Conservation (phyloP, 768 basidiomycete species). For the Hygrophoropsis aurantiaca region DNA sequence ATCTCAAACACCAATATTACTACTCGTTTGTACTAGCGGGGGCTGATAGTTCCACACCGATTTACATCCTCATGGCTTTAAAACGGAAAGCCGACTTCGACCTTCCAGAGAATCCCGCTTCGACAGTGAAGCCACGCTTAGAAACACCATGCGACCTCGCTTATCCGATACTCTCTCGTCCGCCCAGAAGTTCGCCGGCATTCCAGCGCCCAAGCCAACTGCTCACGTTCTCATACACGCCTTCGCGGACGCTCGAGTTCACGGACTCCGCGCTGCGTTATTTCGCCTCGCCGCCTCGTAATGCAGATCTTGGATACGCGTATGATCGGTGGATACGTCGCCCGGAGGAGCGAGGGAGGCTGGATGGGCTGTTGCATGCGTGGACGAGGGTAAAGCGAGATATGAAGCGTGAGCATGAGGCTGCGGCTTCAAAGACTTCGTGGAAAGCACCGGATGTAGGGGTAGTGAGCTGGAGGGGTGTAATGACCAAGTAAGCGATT, state of each 20-base stretch:
- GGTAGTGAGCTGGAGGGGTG: conserved; percentile 75
- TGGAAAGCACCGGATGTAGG: conserved; percentile 42
- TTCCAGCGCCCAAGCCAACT: conserved; percentile 74
- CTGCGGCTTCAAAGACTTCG: conserved; percentile 26
- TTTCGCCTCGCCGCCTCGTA: conserved; percentile 63
- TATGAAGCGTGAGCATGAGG: conserved; percentile 27
- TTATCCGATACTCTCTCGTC: conserved; percentile 23
- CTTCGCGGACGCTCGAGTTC: conserved; percentile 57
- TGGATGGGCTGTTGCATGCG: conserved; percentile 68
- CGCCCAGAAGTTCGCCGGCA: conserved; percentile 29
- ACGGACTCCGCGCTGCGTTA: conserved; percentile 70
- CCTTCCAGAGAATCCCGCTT: conserved; percentile 6
- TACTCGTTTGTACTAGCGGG: too few relatives aligned
- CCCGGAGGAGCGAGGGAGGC: conserved; percentile 62
- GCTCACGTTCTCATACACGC: conserved; percentile 71
- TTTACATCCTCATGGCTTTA: conserved; percentile 17
- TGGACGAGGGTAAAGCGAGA: conserved; percentile 43
- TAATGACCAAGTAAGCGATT: conserved; percentile 73
- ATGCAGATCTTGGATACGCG: conserved; percentile 66
- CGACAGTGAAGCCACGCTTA: conserved; percentile 5
- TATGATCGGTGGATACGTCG: conserved; percentile 73
- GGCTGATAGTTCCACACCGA: too few relatives aligned
- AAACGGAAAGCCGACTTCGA: conserved; percentile 26
- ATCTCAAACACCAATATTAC: too few relatives aligned
- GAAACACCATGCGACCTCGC: conserved; percentile 6